Evolutionary conservation across 1,284 basidiomycete genomes (phyloP).

Genomic region (Sanghuangporus sanghuang): DNA sequence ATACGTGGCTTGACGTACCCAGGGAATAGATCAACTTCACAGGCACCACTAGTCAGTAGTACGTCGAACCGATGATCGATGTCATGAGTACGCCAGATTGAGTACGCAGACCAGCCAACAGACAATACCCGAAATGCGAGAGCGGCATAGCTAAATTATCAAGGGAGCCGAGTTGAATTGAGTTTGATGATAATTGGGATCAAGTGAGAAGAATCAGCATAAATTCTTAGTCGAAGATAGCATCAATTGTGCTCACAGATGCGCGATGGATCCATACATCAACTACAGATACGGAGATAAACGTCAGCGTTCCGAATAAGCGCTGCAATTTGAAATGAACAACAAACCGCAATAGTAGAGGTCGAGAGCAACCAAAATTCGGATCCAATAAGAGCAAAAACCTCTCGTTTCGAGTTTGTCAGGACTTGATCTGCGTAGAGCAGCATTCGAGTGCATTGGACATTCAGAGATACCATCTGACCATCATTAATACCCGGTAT

Average conservation of each 20-base stretch:
- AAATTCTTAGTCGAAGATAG: not conserved
- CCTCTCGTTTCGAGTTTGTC: conserved; percentile 43
- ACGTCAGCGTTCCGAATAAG: not conserved
- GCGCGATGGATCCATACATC: conserved; percentile 46
- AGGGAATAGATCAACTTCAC: conserved; percentile 39
- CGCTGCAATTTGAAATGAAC: not conserved
- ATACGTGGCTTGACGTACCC: conserved; percentile 36
- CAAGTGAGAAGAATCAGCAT: not conserved
- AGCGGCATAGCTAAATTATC: conserved; percentile 31
- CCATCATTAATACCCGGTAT: conserved; percentile 18
- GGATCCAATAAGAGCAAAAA: conserved; percentile 44
- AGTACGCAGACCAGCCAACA: conserved; percentile 47
- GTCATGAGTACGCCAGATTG: conserved; percentile 40
- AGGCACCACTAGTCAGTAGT: conserved; percentile 41
- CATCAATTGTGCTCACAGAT: conserved; percentile 26
- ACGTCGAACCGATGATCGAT: conserved; percentile 31
- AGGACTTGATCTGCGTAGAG: conserved; percentile 36
- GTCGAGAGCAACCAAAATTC: conserved; percentile 57
- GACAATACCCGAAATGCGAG: conserved; percentile 41
- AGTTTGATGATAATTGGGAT: not conserved
- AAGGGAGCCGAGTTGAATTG: not conserved
- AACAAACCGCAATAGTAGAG: conserved; percentile 37
- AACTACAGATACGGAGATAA: conserved; percentile 13
- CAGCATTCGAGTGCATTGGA: conserved; percentile 37
- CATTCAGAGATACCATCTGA: conserved; percentile 24